Evolutionary conservation across 306 rosid species (phyloP), one percentile per base, ranked within the genome.

Genomic region (Vigna hirtella): DNA sequence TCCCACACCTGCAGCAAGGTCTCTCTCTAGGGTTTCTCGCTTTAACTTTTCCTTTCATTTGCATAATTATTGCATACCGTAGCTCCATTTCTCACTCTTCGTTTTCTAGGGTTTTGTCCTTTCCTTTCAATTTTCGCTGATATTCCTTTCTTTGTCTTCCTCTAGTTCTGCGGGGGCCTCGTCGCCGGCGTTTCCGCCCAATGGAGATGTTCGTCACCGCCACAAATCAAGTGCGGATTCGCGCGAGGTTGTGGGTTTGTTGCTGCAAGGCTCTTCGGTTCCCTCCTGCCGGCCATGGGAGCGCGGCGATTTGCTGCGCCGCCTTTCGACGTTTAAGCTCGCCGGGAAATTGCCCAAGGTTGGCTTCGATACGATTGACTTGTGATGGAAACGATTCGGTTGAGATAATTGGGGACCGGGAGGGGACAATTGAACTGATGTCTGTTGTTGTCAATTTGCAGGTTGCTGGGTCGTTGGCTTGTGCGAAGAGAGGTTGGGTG

Each of bases 401-500:
- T 69, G 40, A 42, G 67, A 6, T 5, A 38, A 9, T 75, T 75
- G 66, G n/a, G 13, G 13, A 12, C 11, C 0, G 11, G 45, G 49
- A 11, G 17, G 51, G 7, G 38, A n/a, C n/a, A 9, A 13, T 76
- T 81, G 6, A 16, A 28, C 7, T 45, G 48, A 15, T 38, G 30
- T 49, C 32, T 20, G 12, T 3, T 3, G 20, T 77, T 32, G 70
- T 53, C 18, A 8, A 42, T 82, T 78, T 82, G 77, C 72, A 82
- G 89, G 84, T 82, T 79, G 72, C 83, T 76, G 89, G 91, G 73
- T 83, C 94, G 3, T 81, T 90, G 87, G 91, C 91, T 73, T 96
- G 96, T 88, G 98, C 99, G 36, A 90, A 86, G 82, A 91, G 92
- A 84, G 99, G 99, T 78, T 96, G 99, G 99, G 87, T 91, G 71